phyloP scores from a whole-genome alignment of 2,329 filamentous ascomycete species.

The Arthrocladium fulminans region DNA sequence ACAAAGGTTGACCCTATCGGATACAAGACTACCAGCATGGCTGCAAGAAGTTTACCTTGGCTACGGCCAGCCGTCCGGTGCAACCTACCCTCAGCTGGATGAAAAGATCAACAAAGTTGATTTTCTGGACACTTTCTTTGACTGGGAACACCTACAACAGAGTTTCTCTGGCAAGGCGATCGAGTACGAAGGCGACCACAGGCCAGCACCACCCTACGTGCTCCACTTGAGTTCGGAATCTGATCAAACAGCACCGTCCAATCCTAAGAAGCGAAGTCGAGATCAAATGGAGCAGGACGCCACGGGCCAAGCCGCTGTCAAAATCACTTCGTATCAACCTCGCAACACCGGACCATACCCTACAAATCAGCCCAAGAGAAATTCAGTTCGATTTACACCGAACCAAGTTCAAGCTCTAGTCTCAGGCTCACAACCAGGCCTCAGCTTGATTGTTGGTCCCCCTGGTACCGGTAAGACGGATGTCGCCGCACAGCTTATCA shows the following conservation, averaged over 20 bases:
- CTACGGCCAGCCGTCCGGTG: conserved; percentile 83
- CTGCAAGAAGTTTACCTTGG: conserved; percentile 96
- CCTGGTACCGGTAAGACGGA: conserved; percentile 99
- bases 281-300: conserved; percentile 58
- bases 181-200: conserved; percentile 63
- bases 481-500: conserved; percentile 96
- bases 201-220: conserved; percentile 75
- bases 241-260: conserved; percentile 36
- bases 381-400: conserved; percentile 79
- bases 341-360: conserved; percentile 85
- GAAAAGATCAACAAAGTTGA: conserved; percentile 73
- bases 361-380: conserved; percentile 70
- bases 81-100: conserved; percentile 72
- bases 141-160: conserved; percentile 89
- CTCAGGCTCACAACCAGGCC: conserved; percentile 85
- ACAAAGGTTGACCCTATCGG: conserved; percentile 71
- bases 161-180: conserved; percentile 81
- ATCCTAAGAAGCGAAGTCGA: conserved; percentile 76
- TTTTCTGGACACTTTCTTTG: conserved; percentile 86
- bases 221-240: conserved; percentile 56
- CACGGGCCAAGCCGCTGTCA: conserved; percentile 48
- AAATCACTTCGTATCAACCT: conserved; percentile 83
- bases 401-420: conserved; percentile 86
- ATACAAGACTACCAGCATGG: conserved; percentile 81
- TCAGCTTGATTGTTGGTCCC: conserved; percentile 89